Evolutionary conservation across 1,284 basidiomycete genomes (phyloP), one percentile per base, ranked within the genome.

Genomic region (Thecaphora thlaspeos): DNA sequence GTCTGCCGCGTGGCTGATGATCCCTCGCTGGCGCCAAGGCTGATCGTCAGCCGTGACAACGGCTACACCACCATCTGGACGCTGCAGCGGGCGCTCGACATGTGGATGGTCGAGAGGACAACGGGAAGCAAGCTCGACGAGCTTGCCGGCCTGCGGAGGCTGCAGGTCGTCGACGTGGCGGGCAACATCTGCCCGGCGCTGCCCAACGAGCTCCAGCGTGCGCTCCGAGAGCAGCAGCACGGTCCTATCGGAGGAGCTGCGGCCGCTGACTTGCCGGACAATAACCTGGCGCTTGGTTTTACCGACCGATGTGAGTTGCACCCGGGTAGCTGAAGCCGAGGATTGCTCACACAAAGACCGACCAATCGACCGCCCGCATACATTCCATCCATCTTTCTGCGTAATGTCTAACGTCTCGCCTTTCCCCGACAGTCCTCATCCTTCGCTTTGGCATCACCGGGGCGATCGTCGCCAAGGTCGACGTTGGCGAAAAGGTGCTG

Each of bases 31-130:
- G 71, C 71, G 3, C 65, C 70, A 2, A 67, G 70, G 22, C 58
- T 76, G 2, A 36, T 75, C 15, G 74, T 71, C 4, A 43, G 51
- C 18, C 64, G 74, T 4, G 52, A 56, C 0, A 69, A 65, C 30
- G 71, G 71, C 17, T 22, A 58, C 40, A 61, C 54, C n/a, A 66
- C 70, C 4, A 44, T 73, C 9, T 74, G 73, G 70, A 73, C 74
- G 14, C 47, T 75, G 18, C 60, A 65, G 19, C 68, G 50, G 46
- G 52, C 55, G 26, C 41, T 71, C 2, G 65, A 66, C 23, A 58
- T 58, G 47, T 76, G 74, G 74, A 43, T 73, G 30, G 53, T 52
- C 18, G 56, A 55, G 30, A 54, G 70, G 23, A 66, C 58, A 12
- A 39, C 52, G 22, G 48, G 45, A 9, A 44, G 50, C 22, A 62